Conservation (phyloP, 331 rosid genomes). For the Phaseolus coccineus region DNA sequence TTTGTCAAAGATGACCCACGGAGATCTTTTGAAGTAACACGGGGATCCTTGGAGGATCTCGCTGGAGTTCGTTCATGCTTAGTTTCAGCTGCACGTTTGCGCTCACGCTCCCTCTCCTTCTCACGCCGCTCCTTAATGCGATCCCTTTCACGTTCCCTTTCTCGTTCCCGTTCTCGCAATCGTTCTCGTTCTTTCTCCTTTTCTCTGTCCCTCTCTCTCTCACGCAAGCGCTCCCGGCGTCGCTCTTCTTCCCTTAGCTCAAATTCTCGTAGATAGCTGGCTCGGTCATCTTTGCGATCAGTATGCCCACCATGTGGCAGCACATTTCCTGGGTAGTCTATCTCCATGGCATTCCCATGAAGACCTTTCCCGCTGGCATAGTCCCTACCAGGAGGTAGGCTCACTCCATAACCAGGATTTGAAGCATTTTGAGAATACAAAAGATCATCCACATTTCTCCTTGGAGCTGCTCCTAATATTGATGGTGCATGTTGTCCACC, state of each 20-base stretch:
- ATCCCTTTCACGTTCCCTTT: constrained; percentile 75
- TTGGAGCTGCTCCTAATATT: constrained; percentile 95
- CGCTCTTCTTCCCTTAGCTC: constrained; percentile 97
- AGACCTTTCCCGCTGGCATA: constrained; percentile 91
- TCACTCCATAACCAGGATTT: constrained; percentile 98
- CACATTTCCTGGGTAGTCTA: constrained; percentile 66
- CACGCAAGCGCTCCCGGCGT: constrained; percentile 92
- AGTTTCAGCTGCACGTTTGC: constrained; percentile 79
- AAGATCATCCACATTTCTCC: constrained; percentile 84
- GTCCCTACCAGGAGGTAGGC: constrained; percentile 99
- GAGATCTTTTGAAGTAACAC: constrained; percentile 70
- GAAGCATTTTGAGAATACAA: constrained; percentile 81
- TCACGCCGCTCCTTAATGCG: constrained; percentile 81
- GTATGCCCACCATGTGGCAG: constrained; percentile 67
- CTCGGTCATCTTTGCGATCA: constrained; percentile 90
- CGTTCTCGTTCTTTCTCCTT: constrained; percentile 71
- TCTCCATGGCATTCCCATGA: constrained; percentile 76
- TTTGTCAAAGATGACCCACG: constrained; percentile 82
- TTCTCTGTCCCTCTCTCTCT: constrained; percentile 87
- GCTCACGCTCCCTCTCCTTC: constrained; percentile 83
- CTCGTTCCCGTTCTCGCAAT: constrained; percentile 62
- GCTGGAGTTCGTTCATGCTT: constrained; percentile 80
- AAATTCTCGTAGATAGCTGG: constrained; percentile 87
- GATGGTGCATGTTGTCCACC: constrained; percentile 87
- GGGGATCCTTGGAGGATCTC: constrained; percentile 76